Conservation (phyloP, 1,139 yeast species). For the Debaryomyces sp. region DNA sequence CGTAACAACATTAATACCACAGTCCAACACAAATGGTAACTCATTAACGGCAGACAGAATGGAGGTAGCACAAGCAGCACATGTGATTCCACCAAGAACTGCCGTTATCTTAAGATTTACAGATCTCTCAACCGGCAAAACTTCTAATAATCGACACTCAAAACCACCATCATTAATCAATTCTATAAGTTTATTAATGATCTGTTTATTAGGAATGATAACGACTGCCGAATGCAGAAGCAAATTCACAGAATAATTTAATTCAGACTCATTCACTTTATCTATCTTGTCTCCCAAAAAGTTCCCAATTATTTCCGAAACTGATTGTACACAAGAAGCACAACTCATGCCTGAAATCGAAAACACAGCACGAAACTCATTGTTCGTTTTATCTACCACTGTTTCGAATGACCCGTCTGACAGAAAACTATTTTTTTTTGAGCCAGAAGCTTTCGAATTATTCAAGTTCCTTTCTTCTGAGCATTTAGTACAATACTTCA, state of each 20-base stretch:
- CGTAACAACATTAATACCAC: slow-evolving; percentile 58
- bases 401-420: slow-evolving; percentile 25
- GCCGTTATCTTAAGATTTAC: slow-evolving; percentile 56
- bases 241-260: slow-evolving; percentile 43
- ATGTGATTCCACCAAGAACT: slow-evolving; percentile 72
- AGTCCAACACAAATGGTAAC: slow-evolving; percentile 55
- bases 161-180: slow-evolving; percentile 59
- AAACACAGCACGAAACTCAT: slow-evolving; percentile 52
- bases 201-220: slow-evolving; percentile 52
- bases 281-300: slow-evolving; percentile 23
- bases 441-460: not conserved
- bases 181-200: slow-evolving; percentile 51
- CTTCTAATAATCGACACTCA: slow-evolving; percentile 57
- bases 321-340: slow-evolving; percentile 55
- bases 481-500: slow-evolving; percentile 38
- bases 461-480: slow-evolving; percentile 17
- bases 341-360: slow-evolving; percentile 70
- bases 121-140: slow-evolving; percentile 57
- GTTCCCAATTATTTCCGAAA: slow-evolving; percentile 45
- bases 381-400: slow-evolving; percentile 26
- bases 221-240: slow-evolving; percentile 48
- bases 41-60: slow-evolving; percentile 52
- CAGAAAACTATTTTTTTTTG: not conserved
- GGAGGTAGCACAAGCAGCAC: slow-evolving; percentile 69
- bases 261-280: slow-evolving; percentile 22